These are phyloP conservation scores for Cercophora scortea DNA, from an alignment of 495 filamentous ascomycete species.

Conservation along the genomic window DNA sequence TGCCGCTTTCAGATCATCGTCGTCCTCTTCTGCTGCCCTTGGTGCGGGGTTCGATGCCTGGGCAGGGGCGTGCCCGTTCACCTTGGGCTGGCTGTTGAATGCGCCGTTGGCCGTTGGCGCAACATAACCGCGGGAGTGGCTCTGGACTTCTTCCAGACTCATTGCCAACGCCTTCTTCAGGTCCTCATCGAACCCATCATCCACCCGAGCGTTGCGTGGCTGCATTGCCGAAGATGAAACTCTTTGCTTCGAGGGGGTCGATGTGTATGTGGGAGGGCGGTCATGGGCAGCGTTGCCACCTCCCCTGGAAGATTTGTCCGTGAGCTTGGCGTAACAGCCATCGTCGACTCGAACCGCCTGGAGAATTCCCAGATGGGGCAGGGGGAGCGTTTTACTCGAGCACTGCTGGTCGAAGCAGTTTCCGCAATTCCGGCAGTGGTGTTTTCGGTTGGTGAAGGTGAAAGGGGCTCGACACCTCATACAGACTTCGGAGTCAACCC, in stretches of 20 bases:
- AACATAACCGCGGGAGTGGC: slow-evolving; percentile 40
- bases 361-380: slow-evolving; percentile 88
- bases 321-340: slow-evolving; percentile 86
- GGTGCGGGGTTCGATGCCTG: slow-evolving; percentile 2
- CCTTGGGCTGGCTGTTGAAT: slow-evolving; percentile 17
- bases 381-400: slow-evolving; percentile 76
- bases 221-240: slow-evolving; percentile 58
- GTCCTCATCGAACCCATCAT: slow-evolving; percentile 86
- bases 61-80: slow-evolving; percentile 33
- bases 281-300: slow-evolving; percentile 13
- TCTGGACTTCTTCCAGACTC: slow-evolving; percentile 89
- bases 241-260: slow-evolving; percentile 30
- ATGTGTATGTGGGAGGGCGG: slow-evolving; percentile 22
- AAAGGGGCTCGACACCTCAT: slow-evolving; percentile 96
- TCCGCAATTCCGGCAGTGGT: slow-evolving; percentile 95
- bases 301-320: slow-evolving; percentile 54
- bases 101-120: slow-evolving; percentile 31
- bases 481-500: slow-evolving; percentile 96
- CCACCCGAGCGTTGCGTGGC: slow-evolving; percentile 75
- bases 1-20: slow-evolving; percentile 88
- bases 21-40: slow-evolving; percentile 65
- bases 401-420: slow-evolving; percentile 94
- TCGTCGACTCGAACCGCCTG: slow-evolving; percentile 94
- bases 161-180: slow-evolving; percentile 87
- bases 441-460: slow-evolving; percentile 95